A percentile compares a stretch with the other conserved stretches of the same genome.
These are phyloP conservation scores for Acanthamoeba castellanii DNA, from an alignment of 208 protist species.

Conservation along the genomic window DNA sequence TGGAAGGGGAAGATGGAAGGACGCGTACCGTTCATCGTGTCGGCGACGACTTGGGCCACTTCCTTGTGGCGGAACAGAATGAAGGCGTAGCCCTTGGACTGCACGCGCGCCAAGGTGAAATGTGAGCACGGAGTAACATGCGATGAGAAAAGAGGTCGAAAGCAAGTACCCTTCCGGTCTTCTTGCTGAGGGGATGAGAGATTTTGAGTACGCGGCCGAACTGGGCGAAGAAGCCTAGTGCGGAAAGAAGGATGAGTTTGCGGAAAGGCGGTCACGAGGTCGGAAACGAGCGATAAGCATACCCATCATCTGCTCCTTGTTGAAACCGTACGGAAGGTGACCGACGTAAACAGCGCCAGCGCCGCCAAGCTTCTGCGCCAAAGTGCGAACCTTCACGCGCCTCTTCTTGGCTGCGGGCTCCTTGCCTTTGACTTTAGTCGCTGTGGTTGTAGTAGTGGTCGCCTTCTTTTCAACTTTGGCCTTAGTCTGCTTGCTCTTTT, in stretches of 20 bases:
- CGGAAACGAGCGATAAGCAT: neutral
- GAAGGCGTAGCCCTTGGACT: conserved; percentile 84
- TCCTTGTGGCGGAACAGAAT: conserved; percentile 80
- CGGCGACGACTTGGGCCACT: conserved; percentile 79
- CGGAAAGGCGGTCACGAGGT: neutral
- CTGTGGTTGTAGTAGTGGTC: neutral
- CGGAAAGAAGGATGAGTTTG: neutral
- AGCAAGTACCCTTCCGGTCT: conserved; percentile 63
- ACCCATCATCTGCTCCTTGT: conserved; percentile 80
- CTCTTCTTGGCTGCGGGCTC: neutral
- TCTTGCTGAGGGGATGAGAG: conserved; percentile 77
- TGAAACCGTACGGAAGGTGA: conserved; percentile 83
- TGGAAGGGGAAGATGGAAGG: neutral
- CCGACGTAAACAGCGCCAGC: conserved; percentile 81
- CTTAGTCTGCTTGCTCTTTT: neutral
- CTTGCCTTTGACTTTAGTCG: neutral
- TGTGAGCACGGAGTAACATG: neutral
- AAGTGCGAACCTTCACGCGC: neutral
- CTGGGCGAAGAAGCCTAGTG: conserved; percentile 81
- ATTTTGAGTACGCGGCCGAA: conserved; percentile 80
- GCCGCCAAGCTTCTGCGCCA: neutral
- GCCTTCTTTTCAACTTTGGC: neutral
- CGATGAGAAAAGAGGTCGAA: neutral
- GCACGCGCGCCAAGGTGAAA: neutral
- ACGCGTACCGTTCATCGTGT: conserved; percentile 80